phyloP scores from a whole-genome alignment of 805 yeast species.

The Candida gorgasii region DNA sequence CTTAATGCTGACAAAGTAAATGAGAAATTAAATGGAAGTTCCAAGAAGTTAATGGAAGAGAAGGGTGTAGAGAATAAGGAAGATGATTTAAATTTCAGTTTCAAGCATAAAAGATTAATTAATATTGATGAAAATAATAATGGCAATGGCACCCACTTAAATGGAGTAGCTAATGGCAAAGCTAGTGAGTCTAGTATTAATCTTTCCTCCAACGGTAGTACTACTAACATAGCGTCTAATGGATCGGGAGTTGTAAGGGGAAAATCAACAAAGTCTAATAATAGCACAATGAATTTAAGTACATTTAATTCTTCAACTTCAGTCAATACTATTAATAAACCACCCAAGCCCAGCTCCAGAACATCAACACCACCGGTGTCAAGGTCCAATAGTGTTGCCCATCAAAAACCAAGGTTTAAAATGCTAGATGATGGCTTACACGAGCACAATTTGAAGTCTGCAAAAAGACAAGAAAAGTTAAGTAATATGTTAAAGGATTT shows the following conservation, averaged over 20 bases:
- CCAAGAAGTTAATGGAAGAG: not conserved
- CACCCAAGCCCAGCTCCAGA: conserved; percentile 5
- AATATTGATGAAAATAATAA: conserved; percentile 1
- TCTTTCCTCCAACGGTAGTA: not conserved
- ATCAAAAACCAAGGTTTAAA: conserved; percentile 46
- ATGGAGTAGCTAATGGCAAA: too few relatives aligned
- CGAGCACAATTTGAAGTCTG: conserved; percentile 73
- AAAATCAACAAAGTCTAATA: not conserved
- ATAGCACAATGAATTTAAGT: conserved; percentile 2
- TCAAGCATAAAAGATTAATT: conserved; percentile 4
- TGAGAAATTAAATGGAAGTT: not conserved
- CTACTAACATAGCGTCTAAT: conserved; percentile 1
- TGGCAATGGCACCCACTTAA: not conserved
- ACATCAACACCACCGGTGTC: conserved; percentile 19
- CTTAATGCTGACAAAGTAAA: not conserved
- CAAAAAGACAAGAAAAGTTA: conserved; percentile 76
- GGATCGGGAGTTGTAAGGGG: not conserved
- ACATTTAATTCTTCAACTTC: not conserved
- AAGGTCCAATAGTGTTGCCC: conserved; percentile 12
- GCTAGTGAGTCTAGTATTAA: too few relatives aligned
- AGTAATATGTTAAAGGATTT: conserved; percentile 74
- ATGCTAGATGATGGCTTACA: conserved; percentile 72
- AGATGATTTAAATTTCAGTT: conserved; percentile 7
- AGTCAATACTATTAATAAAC: conserved; percentile 1
- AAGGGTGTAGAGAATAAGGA: not conserved